phyloP scores from a whole-genome alignment of 2,329 filamentous ascomycete genomes.

The Lojkania enalia region DNA sequence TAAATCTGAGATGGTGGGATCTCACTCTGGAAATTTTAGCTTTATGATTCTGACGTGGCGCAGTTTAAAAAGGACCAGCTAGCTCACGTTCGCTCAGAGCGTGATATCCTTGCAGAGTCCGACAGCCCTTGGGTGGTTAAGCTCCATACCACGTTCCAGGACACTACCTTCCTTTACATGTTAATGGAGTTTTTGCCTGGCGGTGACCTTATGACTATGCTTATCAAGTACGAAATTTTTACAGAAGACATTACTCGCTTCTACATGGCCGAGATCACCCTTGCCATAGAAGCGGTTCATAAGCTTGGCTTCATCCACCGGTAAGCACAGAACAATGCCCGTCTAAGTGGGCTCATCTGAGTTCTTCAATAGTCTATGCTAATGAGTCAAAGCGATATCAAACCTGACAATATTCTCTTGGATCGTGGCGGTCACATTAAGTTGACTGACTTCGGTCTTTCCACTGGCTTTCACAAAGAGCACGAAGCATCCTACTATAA shows the following conservation, averaged over 20 bases:
- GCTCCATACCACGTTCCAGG: conserved; percentile 97
- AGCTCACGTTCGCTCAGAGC: conserved; percentile 93
- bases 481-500: conserved; percentile 99
- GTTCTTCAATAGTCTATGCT: conserved; percentile 12
- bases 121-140: conserved; percentile 99
- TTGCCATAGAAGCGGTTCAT: conserved; percentile 98
- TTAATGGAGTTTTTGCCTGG: conserved; percentile 99
- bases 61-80: conserved; percentile 96
- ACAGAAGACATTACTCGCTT: conserved; percentile 98
- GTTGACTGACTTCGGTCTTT: conserved; percentile 95
- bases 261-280: conserved; percentile 97
- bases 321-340: conserved; percentile 55
- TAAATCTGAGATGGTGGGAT: conserved; percentile 85
- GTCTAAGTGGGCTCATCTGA: neutral
- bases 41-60: conserved; percentile 21
- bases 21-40: neutral
- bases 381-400: conserved; percentile 76
- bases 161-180: conserved; percentile 95
- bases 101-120: conserved; percentile 97
- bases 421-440: conserved; percentile 97
- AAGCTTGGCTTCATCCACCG: conserved; percentile 98
- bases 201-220: conserved; percentile 99
- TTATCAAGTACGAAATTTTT: conserved; percentile 99
- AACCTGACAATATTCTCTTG: conserved; percentile 96
- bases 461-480: conserved; percentile 95